Evolutionary conservation across 768 basidiomycete genomes (phyloP).

Genomic region (Nidularia sp.): DNA sequence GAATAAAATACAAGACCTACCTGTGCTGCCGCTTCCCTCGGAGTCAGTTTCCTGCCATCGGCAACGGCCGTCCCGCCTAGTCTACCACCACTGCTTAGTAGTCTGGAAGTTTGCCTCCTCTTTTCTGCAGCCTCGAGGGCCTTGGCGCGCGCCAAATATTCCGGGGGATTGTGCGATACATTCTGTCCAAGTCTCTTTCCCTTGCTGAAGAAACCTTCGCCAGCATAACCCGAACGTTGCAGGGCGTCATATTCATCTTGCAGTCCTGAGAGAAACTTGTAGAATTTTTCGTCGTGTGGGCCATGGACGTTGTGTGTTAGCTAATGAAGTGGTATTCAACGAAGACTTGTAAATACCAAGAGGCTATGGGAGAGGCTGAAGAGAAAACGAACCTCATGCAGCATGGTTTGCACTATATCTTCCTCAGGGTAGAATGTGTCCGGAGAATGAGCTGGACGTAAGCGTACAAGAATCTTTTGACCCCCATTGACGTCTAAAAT

Average conservation of each 20-base stretch:
- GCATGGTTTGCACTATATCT: slow-evolving; percentile 77
- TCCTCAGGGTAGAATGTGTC: slow-evolving; percentile 75
- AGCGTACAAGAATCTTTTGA: slow-evolving; percentile 75
- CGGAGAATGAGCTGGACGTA: slow-evolving; percentile 66
- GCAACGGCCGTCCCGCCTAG: slow-evolving; percentile 55
- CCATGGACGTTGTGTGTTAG: slow-evolving; percentile 88
- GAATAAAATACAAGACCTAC: slow-evolving; percentile 29
- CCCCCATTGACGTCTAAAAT: slow-evolving; percentile 71
- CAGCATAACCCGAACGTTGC: slow-evolving; percentile 76
- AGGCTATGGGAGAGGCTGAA: not conserved
- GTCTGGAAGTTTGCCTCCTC: slow-evolving; percentile 39
- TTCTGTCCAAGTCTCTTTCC: slow-evolving; percentile 68
- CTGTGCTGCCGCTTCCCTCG: slow-evolving; percentile 70
- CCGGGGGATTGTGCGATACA: slow-evolving; percentile 64
- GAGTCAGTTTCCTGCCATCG: slow-evolving; percentile 40
- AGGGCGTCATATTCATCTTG: slow-evolving; percentile 85
- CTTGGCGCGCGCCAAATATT: slow-evolving; percentile 57
- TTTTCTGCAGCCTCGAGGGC: slow-evolving; percentile 83
- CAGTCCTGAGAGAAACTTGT: slow-evolving; percentile 65
- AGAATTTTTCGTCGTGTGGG: slow-evolving; percentile 84
- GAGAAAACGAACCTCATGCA: slow-evolving; percentile 67
- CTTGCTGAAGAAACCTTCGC: slow-evolving; percentile 85
- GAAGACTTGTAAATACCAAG: not conserved
- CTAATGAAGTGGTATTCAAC: too few species aligned
- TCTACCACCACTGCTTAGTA: slow-evolving; percentile 51